Evolutionary conservation across 345 rosid species (phyloP), one percentile per base, ranked within the genome.

Genomic region (Populus tremula): DNA sequence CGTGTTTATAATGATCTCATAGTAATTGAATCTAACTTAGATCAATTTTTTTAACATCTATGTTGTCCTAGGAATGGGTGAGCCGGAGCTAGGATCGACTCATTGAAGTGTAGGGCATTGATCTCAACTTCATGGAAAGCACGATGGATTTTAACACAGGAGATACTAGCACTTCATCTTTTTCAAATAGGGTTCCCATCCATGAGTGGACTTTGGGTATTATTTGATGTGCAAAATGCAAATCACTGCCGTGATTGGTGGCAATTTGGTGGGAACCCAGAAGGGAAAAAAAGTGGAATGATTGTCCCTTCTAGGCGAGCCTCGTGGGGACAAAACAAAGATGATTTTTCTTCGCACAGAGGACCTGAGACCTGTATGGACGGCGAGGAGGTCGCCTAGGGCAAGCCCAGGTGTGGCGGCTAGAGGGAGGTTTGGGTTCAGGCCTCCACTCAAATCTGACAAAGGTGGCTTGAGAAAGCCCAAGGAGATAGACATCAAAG

Each of bases 161-260:
- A 59, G 29, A 59, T 23, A 10, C 5, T 59, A 23, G 63, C 29
- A 4, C 63, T 10, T 3, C 5, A 23, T 59, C 63, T 9, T 8
- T 3, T 59, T 59, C 63, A n/a, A 9, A 59, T 4, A 23, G 63
- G 63, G 13, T 59, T 56, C 13, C 63, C 5, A n/a, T 11, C 29
- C 63, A 10, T n/a, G 2, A 53, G 23, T 53, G 59, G 59, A 20
- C 21, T 53, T 20, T 47, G 18, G 14, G 50, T 47, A 4, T 47
- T 20, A 6, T 20, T 6, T 53, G 59, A 18, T 12, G 5, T 53
- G 59, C 23, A 53, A 25, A 14, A 1, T 53, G 59, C 23, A 53
- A 25, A 14, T 63, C 77, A 36, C 69, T 1, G 77, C 54, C 69
- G 70, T 27, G 61, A 64, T 74, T 74, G 11, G 67, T 9, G 66